phyloP scores from a whole-genome alignment of 2,329 filamentous ascomycete species.

The Ascochyta viciae-villosae region DNA sequence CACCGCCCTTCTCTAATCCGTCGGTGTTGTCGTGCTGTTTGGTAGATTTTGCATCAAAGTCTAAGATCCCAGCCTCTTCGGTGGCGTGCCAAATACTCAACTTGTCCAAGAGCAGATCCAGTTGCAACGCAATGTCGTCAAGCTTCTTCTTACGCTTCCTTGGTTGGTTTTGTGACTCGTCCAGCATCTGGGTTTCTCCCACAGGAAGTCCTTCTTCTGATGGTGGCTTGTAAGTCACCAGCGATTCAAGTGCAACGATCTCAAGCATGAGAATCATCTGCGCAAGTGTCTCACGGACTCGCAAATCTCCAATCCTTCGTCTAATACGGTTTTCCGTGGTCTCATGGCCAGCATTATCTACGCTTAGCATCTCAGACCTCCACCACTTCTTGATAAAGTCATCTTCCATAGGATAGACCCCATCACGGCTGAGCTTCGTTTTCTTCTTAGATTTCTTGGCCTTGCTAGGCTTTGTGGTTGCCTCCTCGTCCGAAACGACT shows the following conservation, averaged over 20 bases:
- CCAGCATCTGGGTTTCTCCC: constrained; percentile 26
- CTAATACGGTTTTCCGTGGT: constrained; percentile 61
- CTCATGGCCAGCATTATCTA: constrained; percentile 39
- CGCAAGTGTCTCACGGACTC: constrained; percentile 78
- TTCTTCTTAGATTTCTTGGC: constrained; percentile 53
- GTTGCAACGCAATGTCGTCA: constrained; percentile 68
- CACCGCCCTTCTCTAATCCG: constrained; percentile 27
- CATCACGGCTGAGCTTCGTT: constrained; percentile 68
- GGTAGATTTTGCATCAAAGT: constrained; percentile 40
- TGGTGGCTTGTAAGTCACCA: constrained; percentile 46
- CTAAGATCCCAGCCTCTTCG: constrained; percentile 61
- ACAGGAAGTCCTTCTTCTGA: constrained; percentile 22
- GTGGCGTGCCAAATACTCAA: constrained; percentile 86
- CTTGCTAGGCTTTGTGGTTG: constrained; percentile 41
- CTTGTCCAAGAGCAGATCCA: constrained; percentile 78
- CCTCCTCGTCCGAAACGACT: constrained; percentile 53
- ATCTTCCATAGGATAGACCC: constrained; percentile 72
- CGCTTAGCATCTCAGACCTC: constrained; percentile 56
- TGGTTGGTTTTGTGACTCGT: constrained; percentile 21
- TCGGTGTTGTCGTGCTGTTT: constrained; percentile 34
- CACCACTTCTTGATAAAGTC: constrained; percentile 74
- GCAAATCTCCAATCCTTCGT: constrained; percentile 69
- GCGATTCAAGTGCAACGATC: constrained; percentile 71
- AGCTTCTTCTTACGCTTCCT: constrained; percentile 64
- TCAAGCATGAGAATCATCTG: constrained; percentile 83